Evolutionary conservation across 257 asterid species (phyloP).

Genomic region (Gentiana macrophylla): DNA sequence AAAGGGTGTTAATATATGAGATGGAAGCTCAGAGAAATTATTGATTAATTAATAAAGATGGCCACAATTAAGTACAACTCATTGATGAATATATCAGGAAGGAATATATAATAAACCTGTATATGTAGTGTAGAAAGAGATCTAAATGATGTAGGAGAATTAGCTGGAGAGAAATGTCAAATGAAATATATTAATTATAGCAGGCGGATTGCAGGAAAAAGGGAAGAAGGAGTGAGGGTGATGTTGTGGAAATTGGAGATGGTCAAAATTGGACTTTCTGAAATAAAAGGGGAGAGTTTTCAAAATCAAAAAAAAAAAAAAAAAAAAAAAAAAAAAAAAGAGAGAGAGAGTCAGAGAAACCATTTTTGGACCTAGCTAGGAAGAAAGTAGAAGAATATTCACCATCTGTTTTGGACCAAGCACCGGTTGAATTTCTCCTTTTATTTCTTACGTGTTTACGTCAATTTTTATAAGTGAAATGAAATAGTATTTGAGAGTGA

Average conservation of each 20-base stretch:
- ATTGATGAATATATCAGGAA: neutral
- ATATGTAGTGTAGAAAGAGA: too few relatives aligned
- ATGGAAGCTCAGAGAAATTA: neutral
- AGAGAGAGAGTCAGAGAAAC: constrained; percentile 6
- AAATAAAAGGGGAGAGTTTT: neutral
- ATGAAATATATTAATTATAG: constrained; percentile 3
- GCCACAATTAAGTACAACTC: constrained; percentile 1
- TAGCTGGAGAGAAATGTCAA: constrained; percentile 8
- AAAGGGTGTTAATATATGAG: neutral
- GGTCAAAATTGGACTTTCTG: constrained; percentile 22
- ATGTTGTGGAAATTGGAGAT: constrained; percentile 3
- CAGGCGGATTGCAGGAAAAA: constrained; percentile 50
- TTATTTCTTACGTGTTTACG: neutral
- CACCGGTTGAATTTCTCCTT: neutral
- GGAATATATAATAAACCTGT: neutral
- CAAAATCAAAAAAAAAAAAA: too few relatives aligned
- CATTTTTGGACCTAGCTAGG: constrained; percentile 6
- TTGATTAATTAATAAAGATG: neutral
- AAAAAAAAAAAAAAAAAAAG: neutral
- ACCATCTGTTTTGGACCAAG: too few relatives aligned
- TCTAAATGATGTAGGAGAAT: neutral
- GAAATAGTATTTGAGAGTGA: neutral
- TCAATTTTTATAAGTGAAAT: neutral
- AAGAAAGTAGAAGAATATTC: constrained; percentile 44
- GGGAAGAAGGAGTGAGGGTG: constrained; percentile 57